Evolutionary conservation across 352 stramenopile species (phyloP), one percentile per base, ranked within the genome.

Genomic region (Blastocystis sp.): DNA sequence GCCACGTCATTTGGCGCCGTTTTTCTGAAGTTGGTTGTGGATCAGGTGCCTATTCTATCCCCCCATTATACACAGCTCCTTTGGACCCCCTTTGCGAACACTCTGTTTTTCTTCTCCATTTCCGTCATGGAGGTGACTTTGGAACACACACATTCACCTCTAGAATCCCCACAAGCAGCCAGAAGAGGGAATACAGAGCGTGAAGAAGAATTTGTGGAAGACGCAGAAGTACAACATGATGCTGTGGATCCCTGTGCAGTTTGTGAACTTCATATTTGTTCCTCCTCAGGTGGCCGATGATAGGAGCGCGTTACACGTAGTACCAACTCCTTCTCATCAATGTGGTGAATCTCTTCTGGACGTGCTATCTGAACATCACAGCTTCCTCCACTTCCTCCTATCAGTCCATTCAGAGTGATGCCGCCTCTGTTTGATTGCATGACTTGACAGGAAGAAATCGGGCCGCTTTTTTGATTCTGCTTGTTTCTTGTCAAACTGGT

Each of bases 211-310:
- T 28, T 54, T 84, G 2, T 19, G 65, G 28, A 54, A 54, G 43
- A 84, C 74, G 2, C 38, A 59, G 61, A 84, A 84, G 66, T 28
- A 54, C 14, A 84, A 84, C 45, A 28, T 68, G 19, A 68, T 84
- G 40, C 7, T 84, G 19, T 84, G 74, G 74, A 69, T 84, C 2
- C 74, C 74, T 19, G 38, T 84, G n/a, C 74, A 84, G 38, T 19
- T 43, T 9, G 34, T 84, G n/a, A 84, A 84, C 69, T 84, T 84
- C 57, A 24, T 84, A 10, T 84, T 84, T 7, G 57, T 84, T 60
- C 74, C 74, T 45, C 11, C 57, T 9, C 68, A 68, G 17, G 74
- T 84, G 24, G 48, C 14, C 7, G 9, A 1, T 69, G 54, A 3
- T 1, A 7, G 0, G 43, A 38, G 4, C 14, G 19, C 48, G 3